Conservation (phyloP, 495 filamentous ascomycete genomes). For the Neurospora tetraspora region DNA sequence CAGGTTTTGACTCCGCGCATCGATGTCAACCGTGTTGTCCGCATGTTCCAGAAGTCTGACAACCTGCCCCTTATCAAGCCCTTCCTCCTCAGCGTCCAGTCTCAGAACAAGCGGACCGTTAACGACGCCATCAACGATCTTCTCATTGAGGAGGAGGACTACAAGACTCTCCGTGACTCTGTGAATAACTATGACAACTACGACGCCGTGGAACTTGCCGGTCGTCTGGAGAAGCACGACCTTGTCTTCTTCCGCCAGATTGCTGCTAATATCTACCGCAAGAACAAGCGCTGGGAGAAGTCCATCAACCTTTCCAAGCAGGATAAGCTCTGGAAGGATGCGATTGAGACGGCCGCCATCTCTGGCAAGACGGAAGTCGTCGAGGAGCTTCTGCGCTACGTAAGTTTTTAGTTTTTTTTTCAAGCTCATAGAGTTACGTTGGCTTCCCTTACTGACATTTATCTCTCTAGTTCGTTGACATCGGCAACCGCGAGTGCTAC, state of each 20-base stretch:
- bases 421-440: background rate
- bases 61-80: conserved; percentile 98
- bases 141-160: conserved; percentile 96
- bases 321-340: conserved; percentile 99
- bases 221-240: conserved; percentile 90
- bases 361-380: conserved; percentile 85
- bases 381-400: conserved; percentile 90
- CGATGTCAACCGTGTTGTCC: conserved; percentile 96
- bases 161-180: conserved; percentile 96
- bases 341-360: conserved; percentile 97
- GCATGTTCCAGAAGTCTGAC: conserved; percentile 97
- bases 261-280: conserved; percentile 95
- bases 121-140: conserved; percentile 98
- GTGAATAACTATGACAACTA: conserved; percentile 99
- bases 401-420: conserved; percentile 43
- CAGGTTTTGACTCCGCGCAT: conserved; percentile 86
- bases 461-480: conserved; percentile 80
- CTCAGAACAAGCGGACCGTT: conserved; percentile 94
- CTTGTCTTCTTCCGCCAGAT: conserved; percentile 99
- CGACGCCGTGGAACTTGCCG: conserved; percentile 88
- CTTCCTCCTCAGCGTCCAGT: conserved; percentile 93
- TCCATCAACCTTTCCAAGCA: conserved; percentile 98
- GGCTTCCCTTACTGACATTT: conserved; percentile 20
- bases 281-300: conserved; percentile 99
- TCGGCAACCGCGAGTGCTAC: conserved; percentile 97